A percentile compares a stretch with the other conserved stretches of the same genome.
Evolutionary conservation across 106 monocot species (phyloP).

Genomic region (Chionographis japonica): DNA sequence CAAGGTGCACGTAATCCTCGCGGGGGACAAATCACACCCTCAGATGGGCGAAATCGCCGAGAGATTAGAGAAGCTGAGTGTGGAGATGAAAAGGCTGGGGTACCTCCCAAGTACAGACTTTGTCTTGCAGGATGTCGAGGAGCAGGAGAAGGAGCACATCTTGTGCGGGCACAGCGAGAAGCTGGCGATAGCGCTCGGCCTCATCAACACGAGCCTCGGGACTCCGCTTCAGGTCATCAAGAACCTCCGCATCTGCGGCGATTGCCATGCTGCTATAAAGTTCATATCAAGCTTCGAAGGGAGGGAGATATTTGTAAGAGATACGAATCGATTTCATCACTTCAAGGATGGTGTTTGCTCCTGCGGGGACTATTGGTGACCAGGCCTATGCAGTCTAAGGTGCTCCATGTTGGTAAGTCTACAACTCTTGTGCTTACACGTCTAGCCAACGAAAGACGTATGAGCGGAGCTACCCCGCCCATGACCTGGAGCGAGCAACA

Average conservation of each 20-base stretch:
- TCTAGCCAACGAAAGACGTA: no score
- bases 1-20: slow-evolving; percentile 65
- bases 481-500: no score
- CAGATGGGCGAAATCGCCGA: slow-evolving; percentile 51
- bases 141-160: slow-evolving; percentile 89
- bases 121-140: slow-evolving; percentile 88
- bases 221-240: slow-evolving; percentile 67
- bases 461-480: no score
- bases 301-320: slow-evolving; percentile 75
- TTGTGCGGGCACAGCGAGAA: slow-evolving; percentile 86
- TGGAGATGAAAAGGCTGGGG: slow-evolving; percentile 58
- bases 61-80: slow-evolving; percentile 38
- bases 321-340: slow-evolving; percentile 87
- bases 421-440: neutral
- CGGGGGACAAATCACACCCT: slow-evolving; percentile 63
- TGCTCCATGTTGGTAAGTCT: neutral
- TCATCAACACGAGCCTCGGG: slow-evolving; percentile 48
- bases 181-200: slow-evolving; percentile 69
- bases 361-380: slow-evolving; percentile 83
- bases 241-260: slow-evolving; percentile 80
- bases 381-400: neutral
- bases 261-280: slow-evolving; percentile 75
- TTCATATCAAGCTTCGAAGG: slow-evolving; percentile 58
- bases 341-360: slow-evolving; percentile 76
- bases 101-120: slow-evolving; percentile 48